Evolutionary conservation across 495 filamentous ascomycete genomes (phyloP).

Genomic region (Clohesyomyces aquaticus): DNA sequence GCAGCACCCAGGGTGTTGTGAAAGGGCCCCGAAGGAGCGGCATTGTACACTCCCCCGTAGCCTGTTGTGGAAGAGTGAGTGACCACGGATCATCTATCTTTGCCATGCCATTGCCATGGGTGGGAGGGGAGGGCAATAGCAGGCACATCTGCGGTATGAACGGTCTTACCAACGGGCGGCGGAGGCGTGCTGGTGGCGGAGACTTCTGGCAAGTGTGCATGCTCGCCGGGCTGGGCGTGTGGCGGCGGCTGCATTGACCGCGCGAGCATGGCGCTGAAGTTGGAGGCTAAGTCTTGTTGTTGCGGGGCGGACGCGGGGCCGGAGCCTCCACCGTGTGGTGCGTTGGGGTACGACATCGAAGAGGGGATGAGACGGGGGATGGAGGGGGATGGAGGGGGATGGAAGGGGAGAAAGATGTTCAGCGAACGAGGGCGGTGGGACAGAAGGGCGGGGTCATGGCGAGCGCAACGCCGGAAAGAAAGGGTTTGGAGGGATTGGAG

Average conservation of each 20-base stretch:
- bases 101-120: too few species aligned
- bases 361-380: not conserved
- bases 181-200: conserved; percentile 14
- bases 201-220: not conserved
- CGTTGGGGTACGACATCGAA: conserved; percentile 29
- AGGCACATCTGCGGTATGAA: not conserved
- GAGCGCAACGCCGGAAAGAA: conserved; percentile 5
- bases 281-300: conserved; percentile 9
- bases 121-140: too few species aligned
- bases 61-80: conserved; percentile 1
- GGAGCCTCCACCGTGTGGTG: conserved; percentile 23
- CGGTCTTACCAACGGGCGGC: conserved; percentile 15
- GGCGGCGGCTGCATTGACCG: conserved; percentile 25
- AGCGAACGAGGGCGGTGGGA: conserved; percentile 13
- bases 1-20: conserved; percentile 16
- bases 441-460: conserved; percentile 21
- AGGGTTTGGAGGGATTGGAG: too few species aligned
- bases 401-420: not conserved
- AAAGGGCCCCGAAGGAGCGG: conserved; percentile 13
- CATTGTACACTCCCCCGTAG: conserved; percentile 33
- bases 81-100: not conserved
- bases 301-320: conserved; percentile 21
- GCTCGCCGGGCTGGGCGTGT: too few species aligned
- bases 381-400: not conserved
- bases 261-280: conserved; percentile 32